Conservation (phyloP, 441 rosid species). For the Populus hybrid region DNA sequence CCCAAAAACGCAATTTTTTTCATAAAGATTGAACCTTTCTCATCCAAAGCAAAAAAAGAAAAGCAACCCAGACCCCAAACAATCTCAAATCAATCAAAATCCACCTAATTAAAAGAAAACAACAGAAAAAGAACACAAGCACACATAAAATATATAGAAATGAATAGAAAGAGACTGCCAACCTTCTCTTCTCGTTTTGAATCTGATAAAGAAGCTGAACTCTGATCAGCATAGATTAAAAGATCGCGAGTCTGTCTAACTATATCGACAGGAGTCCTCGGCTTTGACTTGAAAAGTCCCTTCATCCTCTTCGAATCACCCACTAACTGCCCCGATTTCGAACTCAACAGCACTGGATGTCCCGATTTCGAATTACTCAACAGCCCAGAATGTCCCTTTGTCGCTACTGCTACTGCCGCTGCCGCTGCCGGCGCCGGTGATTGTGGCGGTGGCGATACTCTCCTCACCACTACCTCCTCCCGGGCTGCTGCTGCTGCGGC, state of each 20-base stretch:
- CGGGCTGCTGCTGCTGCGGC: conserved; percentile 20
- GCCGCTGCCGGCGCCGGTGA: not conserved
- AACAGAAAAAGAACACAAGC: not conserved
- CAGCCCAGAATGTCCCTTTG: conserved; percentile 7
- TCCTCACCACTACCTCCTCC: conserved; percentile 27
- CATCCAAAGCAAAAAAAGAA: not conserved
- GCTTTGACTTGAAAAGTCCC: conserved; percentile 85
- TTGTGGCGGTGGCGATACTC: conserved; percentile 40
- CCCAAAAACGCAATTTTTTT: too few relatives aligned
- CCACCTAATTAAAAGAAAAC: not conserved
- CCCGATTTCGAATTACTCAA: too few relatives aligned
- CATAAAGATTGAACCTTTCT: too few relatives aligned
- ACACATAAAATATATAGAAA: not conserved
- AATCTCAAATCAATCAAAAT: not conserved
- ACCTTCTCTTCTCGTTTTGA: conserved; percentile 88
- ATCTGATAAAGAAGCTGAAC: conserved; percentile 31
- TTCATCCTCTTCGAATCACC: conserved; percentile 55
- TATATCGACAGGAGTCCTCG: conserved; percentile 78
- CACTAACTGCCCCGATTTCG: conserved; percentile 15
- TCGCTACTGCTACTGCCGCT: conserved; percentile 23
- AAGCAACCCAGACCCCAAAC: not conserved
- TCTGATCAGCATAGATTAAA: conserved; percentile 49
- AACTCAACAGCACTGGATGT: not conserved
- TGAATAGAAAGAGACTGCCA: too few relatives aligned
- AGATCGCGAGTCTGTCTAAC: conserved; percentile 93